Evolutionary conservation across 1,284 basidiomycete species (phyloP).

Genomic region (Pseudozyma flocculosa): DNA sequence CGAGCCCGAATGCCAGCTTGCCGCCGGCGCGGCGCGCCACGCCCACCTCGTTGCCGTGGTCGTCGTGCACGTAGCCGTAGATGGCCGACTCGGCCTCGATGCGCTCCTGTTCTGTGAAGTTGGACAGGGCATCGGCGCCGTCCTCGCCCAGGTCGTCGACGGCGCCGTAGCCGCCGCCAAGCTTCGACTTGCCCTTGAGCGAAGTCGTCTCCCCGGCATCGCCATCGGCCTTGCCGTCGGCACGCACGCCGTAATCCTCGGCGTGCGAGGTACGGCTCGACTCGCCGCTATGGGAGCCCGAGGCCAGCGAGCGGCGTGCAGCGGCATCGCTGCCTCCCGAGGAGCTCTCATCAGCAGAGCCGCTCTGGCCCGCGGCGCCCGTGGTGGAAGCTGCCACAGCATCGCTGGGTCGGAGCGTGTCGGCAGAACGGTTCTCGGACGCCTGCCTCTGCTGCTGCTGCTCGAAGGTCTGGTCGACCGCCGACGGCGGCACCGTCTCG

Average conservation of each 20-base stretch:
- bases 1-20: conserved; percentile 58
- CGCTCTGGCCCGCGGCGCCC: conserved; percentile 6
- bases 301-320: conserved; percentile 14
- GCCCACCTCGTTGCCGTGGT: conserved; percentile 45
- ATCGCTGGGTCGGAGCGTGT: conserved; percentile 1
- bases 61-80: conserved; percentile 52
- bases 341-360: conserved; percentile 16
- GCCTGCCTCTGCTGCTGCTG: no score
- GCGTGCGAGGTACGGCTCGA: conserved; percentile 18
- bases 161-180: conserved; percentile 21
- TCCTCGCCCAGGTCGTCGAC: conserved; percentile 13
- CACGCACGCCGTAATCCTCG: conserved; percentile 10
- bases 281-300: conserved; percentile 9
- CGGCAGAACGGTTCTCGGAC: not conserved
- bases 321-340: conserved; percentile 29
- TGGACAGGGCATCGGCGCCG: conserved; percentile 1
- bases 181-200: conserved; percentile 36
- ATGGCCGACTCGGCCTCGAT: conserved; percentile 42
- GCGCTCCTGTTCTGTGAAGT: conserved; percentile 30
- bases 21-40: conserved; percentile 36
- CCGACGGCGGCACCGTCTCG: conserved; percentile 10
- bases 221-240: conserved; percentile 1
- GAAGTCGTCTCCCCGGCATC: conserved; percentile 19
- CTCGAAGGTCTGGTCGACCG: not conserved
- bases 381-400: not conserved